Percentiles rank a stretch among this genome's conserved stretches.
phyloP scores from a whole-genome alignment of 1,284 basidiomycete species.

The Meripilus lineatus region DNA sequence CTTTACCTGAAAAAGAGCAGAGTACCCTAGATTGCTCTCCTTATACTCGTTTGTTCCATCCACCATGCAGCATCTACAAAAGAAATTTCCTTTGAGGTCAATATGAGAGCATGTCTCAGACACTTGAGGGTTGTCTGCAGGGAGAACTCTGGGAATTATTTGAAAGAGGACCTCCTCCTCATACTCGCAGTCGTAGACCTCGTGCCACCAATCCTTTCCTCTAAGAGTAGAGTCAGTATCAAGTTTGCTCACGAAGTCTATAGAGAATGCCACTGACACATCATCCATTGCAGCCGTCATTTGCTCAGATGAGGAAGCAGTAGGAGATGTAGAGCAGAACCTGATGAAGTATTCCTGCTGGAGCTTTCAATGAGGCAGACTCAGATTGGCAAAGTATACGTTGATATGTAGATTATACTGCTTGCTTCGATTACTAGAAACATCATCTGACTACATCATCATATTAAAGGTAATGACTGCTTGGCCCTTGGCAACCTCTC shows the following conservation, averaged over 20 bases:
- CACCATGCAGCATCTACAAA: constrained; percentile 25
- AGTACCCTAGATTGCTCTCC: constrained; percentile 26
- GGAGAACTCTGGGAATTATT: constrained; percentile 26
- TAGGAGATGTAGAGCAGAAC: constrained; percentile 30
- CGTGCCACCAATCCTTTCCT: constrained; percentile 6
- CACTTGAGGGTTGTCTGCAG: constrained; percentile 40
- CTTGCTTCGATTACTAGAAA: constrained; percentile 29
- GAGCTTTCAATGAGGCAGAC: constrained; percentile 22
- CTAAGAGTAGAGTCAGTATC: neutral
- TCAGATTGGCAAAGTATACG: constrained; percentile 18
- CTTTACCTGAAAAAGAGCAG: constrained; percentile 21
- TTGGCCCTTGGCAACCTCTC: constrained; percentile 12
- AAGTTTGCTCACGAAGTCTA: neutral
- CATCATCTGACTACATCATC: constrained; percentile 26
- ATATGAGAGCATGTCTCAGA: constrained; percentile 37
- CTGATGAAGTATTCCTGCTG: constrained; percentile 30
- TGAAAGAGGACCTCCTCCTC: constrained; percentile 27
- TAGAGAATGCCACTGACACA: constrained; percentile 10
- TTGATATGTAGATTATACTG: constrained; percentile 29
- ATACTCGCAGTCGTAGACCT: constrained; percentile 27
- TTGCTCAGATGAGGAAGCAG: constrained; percentile 28
- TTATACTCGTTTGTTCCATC: constrained; percentile 22
- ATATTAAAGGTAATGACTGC: constrained; percentile 11
- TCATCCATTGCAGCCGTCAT: constrained; percentile 20
- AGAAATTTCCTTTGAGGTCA: constrained; percentile 31